Conservation (phyloP, 768 basidiomycete genomes). For the Agrocybe praecox region DNA sequence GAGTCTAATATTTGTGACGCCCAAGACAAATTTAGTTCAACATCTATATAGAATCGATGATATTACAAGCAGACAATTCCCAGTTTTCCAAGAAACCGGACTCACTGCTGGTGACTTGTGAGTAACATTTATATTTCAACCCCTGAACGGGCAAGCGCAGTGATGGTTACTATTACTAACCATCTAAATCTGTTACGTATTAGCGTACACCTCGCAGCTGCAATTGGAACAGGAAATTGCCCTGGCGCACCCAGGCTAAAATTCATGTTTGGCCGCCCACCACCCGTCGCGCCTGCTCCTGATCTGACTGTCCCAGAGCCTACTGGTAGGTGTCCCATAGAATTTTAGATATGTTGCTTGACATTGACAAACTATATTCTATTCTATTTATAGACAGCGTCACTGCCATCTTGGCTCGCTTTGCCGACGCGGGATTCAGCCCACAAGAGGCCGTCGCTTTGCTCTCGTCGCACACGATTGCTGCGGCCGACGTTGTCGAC, state of each 20-base stretch:
- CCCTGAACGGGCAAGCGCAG: no score
- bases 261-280: conserved; percentile 27
- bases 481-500: conserved; percentile 8
- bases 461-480: conserved; percentile 20
- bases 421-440: conserved; percentile 23
- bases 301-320: conserved; percentile 17
- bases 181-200: neutral
- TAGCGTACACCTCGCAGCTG: conserved; percentile 15
- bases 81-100: conserved; percentile 12
- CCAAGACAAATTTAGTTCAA: neutral
- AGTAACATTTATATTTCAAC: neutral
- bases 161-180: neutral
- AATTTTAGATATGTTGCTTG: neutral
- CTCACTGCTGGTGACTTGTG: conserved; percentile 14
- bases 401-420: conserved; percentile 17
- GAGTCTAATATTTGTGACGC: neutral
- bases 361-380: neutral
- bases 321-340: neutral
- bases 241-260: conserved; percentile 32
- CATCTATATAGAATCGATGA: conserved; percentile 5
- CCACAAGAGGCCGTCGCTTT: conserved; percentile 20
- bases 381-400: conserved; percentile 12
- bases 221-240: conserved; percentile 29
- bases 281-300: conserved; percentile 16
- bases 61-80: conserved; percentile 12